Evolutionary conservation across 768 basidiomycete species (phyloP), one percentile per base, ranked within the genome.

Genomic region (Hypholoma sublateritium): DNA sequence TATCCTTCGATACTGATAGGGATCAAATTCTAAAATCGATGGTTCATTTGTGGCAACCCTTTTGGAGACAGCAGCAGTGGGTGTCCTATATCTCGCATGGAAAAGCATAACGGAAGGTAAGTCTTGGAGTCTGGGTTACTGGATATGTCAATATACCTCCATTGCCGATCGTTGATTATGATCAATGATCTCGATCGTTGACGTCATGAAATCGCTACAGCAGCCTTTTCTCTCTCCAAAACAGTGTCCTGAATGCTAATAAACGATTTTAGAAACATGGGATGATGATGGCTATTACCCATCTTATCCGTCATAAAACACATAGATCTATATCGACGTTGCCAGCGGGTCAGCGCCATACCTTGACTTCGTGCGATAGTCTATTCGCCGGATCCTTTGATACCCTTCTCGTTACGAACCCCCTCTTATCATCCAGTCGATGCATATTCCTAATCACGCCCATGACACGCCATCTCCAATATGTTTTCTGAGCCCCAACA

Each of bases 1-100:
- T 50, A 21, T 35, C 16, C 47, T 36, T 41, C 25, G 19, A 21
- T 22, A 8, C 7, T n/a, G 39, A 34, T 53, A 88, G 83, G 84
- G 82, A 21, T 78, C 92, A 16, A 76, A 81, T 55, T 69, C 72
- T 28, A 89, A 86, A 69, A 74, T 97, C 17, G 96, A 98, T 71
- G 92, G 91, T 4, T 86, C 88, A 2, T 96, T 97, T 69, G 69
- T 97, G 22, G 88, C 91, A 1, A 95, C 95, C 0, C 51, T 95
- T 4, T 75, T 96, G 45, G 92, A 96, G 67, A 91, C 91, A 0
- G 85, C 81, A 0, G 73, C 89, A 0, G 84, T 96, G 1, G 80
- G 75, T 11, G 72, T 83, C 3, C 59, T 96, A 17, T 94, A 83
- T 69, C 67, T 86, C 14, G 93, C 84, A n/a, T 96, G 95, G 95